These are phyloP conservation scores for Chaetomiaceae sp. DNA, from an alignment of 2,329 filamentous ascomycete species.

Conservation along the genomic window DNA sequence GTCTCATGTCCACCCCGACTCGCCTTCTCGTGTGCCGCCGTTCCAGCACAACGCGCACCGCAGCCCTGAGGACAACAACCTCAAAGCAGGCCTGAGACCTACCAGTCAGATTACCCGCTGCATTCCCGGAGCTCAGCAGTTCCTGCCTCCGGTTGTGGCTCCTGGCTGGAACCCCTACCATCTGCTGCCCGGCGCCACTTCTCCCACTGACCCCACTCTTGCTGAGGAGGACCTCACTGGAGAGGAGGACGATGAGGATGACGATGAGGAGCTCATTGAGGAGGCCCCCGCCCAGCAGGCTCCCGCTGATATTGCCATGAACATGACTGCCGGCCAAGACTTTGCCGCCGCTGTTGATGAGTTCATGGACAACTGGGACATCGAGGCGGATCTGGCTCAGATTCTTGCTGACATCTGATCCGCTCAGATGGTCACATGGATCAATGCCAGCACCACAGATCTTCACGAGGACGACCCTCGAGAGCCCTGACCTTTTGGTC, in stretches of 20 bases:
- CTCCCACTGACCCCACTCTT: neutral
- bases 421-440: neutral
- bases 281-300: neutral
- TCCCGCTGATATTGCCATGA: neutral
- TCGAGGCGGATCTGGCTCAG: constrained; percentile 1
- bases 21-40: too few relatives aligned
- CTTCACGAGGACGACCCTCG: neutral
- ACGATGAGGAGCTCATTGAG: neutral
- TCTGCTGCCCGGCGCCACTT: neutral
- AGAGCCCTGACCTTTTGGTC: neutral
- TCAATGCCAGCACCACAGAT: neutral
- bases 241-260: too few relatives aligned
- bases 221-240: neutral
- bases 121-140: constrained; percentile 10
- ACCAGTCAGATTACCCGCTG: constrained; percentile 11
- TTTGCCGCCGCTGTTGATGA: too few relatives aligned
- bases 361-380: constrained; percentile 2
- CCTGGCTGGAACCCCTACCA: constrained; percentile 13
- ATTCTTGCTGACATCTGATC: constrained; percentile 1
- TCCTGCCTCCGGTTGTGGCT: constrained; percentile 7
- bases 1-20: too few relatives aligned
- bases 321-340: neutral
- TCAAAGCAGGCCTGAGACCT: neutral
- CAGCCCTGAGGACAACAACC: constrained; percentile 1
- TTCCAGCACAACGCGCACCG: constrained; percentile 8